phyloP scores from a whole-genome alignment of 805 yeast genomes.

The Pichia scutulata region DNA sequence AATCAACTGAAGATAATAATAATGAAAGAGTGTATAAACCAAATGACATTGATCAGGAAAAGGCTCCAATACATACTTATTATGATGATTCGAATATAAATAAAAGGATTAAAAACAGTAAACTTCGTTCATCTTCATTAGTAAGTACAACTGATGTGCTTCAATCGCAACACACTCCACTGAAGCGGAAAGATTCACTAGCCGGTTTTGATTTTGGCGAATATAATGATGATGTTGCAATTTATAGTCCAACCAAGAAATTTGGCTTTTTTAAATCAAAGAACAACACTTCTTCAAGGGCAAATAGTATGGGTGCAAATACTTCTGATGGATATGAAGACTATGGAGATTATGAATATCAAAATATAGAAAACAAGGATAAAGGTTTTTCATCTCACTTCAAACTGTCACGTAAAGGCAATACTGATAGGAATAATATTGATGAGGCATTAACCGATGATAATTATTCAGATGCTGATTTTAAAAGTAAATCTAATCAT shows the following conservation, averaged over 20 bases:
- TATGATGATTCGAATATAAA: slow-evolving; percentile 3
- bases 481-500: neutral
- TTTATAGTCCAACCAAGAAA: neutral
- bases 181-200: neutral
- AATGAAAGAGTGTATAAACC: neutral
- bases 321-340: neutral
- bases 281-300: neutral
- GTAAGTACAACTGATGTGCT: slow-evolving; percentile 8
- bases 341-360: slow-evolving; percentile 1
- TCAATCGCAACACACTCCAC: neutral
- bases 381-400: neutral
- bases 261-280: neutral
- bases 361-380: neutral
- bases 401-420: neutral
- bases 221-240: slow-evolving; percentile 1
- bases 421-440: slow-evolving; percentile 1
- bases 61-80: neutral
- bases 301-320: neutral
- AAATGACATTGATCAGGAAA: neutral
- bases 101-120: neutral
- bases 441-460: slow-evolving; percentile 3
- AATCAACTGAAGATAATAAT: neutral
- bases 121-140: neutral
- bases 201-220: slow-evolving; percentile 1
- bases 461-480: slow-evolving; percentile 1